Conservation (phyloP, 768 basidiomycete genomes). For the Suillus tomentosus region DNA sequence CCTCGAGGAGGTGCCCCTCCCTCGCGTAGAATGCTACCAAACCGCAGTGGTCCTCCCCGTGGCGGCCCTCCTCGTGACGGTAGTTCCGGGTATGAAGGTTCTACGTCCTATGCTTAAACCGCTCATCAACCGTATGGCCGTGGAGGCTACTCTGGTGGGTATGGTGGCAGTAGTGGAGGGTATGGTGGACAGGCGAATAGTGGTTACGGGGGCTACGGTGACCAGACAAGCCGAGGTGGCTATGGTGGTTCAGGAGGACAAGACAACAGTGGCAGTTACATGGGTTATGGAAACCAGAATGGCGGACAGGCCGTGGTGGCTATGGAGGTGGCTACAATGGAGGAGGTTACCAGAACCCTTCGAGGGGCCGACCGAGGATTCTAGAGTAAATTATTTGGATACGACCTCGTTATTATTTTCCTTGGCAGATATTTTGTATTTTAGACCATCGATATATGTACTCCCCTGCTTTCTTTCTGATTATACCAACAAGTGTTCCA, state of each 20-base stretch:
- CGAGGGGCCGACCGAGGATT: constrained; percentile 50
- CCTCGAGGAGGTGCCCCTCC: constrained; percentile 8
- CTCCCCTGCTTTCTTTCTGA: constrained; percentile 15
- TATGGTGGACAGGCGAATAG: constrained; percentile 19
- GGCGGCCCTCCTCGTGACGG: constrained; percentile 24
- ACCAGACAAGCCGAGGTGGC: constrained; percentile 28
- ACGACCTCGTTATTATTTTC: constrained; percentile 21
- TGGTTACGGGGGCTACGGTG: constrained; percentile 18
- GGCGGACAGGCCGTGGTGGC: constrained; percentile 21
- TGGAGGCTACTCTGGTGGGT: constrained; percentile 28
- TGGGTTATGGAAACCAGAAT: constrained; percentile 33
- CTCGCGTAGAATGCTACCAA: constrained; percentile 7
- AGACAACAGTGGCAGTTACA: constrained; percentile 41
- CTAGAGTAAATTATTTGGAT: constrained; percentile 39
- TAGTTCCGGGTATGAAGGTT: constrained; percentile 24
- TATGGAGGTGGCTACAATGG: constrained; percentile 30
- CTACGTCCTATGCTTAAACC: constrained; percentile 20
- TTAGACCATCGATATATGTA: constrained; percentile 10
- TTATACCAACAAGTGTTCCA: background rate
- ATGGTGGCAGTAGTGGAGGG: constrained; percentile 10
- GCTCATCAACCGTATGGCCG: constrained; percentile 25
- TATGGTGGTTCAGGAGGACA: constrained; percentile 37
- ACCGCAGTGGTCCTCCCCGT: constrained; percentile 12
- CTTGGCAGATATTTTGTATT: constrained; percentile 3
- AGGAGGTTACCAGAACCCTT: constrained; percentile 25